phyloP scores from a whole-genome alignment of 208 protist genomes.

The Leishmania gerbilli region DNA sequence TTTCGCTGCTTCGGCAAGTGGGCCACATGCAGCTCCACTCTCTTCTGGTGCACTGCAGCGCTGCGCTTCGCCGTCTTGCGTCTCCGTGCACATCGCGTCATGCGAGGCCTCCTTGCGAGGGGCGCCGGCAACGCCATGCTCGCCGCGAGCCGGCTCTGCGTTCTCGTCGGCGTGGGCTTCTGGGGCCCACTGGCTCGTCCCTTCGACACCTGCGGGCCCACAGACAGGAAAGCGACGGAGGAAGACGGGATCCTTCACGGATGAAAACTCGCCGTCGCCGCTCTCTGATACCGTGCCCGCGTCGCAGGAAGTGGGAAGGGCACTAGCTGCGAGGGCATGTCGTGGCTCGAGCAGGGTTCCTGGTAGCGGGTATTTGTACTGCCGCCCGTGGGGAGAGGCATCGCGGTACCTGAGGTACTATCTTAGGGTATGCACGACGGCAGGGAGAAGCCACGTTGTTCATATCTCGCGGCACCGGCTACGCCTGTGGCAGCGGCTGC shows the following conservation, averaged over 20 bases:
- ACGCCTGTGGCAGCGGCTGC: constrained; percentile 22
- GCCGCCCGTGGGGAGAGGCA: constrained; percentile 26
- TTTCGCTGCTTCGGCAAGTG: not conserved
- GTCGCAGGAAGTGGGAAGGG: not conserved
- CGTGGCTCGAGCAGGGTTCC: not conserved
- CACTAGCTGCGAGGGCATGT: not conserved
- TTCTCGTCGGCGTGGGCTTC: not conserved
- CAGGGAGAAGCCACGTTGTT: constrained; percentile 2
- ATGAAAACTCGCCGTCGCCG: not conserved
- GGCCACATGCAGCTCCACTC: not conserved
- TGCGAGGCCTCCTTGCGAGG: not conserved
- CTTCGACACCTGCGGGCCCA: not conserved
- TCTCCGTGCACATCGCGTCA: not conserved
- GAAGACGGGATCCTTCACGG: not conserved
- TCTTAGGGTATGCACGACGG: constrained; percentile 1
- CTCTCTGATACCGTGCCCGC: not conserved
- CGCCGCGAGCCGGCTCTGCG: not conserved
- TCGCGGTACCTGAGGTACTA: constrained; percentile 26
- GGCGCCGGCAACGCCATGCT: not conserved
- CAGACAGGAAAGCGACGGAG: not conserved
- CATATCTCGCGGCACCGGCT: constrained; percentile 28
- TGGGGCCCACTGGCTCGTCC: not conserved
- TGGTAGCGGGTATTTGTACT: constrained; percentile 24
- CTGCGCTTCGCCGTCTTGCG: not conserved
- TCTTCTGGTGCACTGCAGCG: not conserved